Evolutionary conservation across 495 filamentous ascomycete genomes (phyloP), one percentile per base, ranked within the genome.

Genomic region (Massariosphaeria phaeospora): DNA sequence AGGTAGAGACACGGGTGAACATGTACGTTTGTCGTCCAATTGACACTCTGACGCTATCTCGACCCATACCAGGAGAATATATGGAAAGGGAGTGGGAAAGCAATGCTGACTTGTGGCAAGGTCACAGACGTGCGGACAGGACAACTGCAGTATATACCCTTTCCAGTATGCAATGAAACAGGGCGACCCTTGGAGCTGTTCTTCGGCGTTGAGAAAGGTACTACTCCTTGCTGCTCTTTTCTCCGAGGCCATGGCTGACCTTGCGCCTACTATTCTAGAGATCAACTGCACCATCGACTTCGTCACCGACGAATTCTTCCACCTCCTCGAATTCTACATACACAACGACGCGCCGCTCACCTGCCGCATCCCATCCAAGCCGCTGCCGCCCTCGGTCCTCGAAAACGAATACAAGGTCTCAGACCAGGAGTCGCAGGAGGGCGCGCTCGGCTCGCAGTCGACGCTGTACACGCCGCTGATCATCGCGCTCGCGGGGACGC

Each of bases 241-340:
- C 36, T 33, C 34, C 18, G 26, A 2, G n/a, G n/a, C 6, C 10
- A 11, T 20, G 10, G 25, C n/a, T 12, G 4, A 36, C 23, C 17
- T 20, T 38, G 17, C 7, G 17, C 6, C 6, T 39, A 17, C 35
- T 39, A 15, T 64, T 70, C 34, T 76, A 74, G 87, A 91, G 59
- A 74, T 95, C 61, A 95, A 89, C 72, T 98, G 93, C 76, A 98
- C 93, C 42, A 86, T 97, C 69, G 73, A 83, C 64, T 78, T 86
- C 65, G 79, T 96, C 64, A 74, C 82, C 65, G 93, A 98, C 71
- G 80, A 84, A 17, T 84, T 95, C 76, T 98, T 93, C 79, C 93
- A 98, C 72, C 84, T 97, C 36, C 82, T 96, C 69, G 93, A 98
- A 73, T 96, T 96, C 79, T 97, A 96, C 79, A 84, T 97, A 63